Base-by-base conservation (phyloP, 345 rosid genomes). In the Trapa incisa region DNA sequence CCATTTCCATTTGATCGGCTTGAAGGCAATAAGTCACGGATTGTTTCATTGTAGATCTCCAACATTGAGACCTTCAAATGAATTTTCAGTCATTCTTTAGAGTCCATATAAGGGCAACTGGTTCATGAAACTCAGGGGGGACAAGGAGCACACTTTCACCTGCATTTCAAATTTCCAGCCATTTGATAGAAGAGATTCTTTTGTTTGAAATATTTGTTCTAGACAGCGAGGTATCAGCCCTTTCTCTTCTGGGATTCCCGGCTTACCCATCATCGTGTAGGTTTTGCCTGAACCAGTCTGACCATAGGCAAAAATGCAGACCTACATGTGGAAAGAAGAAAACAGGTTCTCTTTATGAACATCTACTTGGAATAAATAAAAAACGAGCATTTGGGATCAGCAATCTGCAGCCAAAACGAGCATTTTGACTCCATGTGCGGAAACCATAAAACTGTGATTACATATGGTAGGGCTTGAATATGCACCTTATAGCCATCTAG, bases 121-220 rank as follows among this genome's bases (percentile, higher is more conserved):
- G 63, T 65, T 68, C 57, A 67, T 61, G 47, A 38, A 1, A 38
- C 3, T 5, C 11, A 42, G 29, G 6, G 9, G 17, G 14, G 47
- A 39, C 4, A 9, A n/a, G 39, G 54, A 43, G 62, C 56, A 67
- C 65, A 60, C 60, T 58, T 60, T 63, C 48, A 81, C 99, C 95
- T 91, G 99, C 95, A 94, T 74, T 73, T 94, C 96, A 67, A 89
- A 94, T 74, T 83, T 91, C 99, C 99, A 94, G 48, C 99, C 99
- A 63, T 91, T 96, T 68, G 85, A 65, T 65, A 75, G 80, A 77
- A 94, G 99, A 78, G 91, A 77, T 70, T 88, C 96, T 78, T 80
- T 88, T 47, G 96, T 86, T 78, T 91, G 87, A 71, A 94, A 94
- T 67, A 94, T 91, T 73, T 94, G 99, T 72, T 94, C 99, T 64